Percentiles rank a stretch among this genome's conserved stretches.
These are phyloP conservation scores for Vitis cinerea DNA, from an alignment of 164 flowering plant genomes.

Conservation along the genomic window DNA sequence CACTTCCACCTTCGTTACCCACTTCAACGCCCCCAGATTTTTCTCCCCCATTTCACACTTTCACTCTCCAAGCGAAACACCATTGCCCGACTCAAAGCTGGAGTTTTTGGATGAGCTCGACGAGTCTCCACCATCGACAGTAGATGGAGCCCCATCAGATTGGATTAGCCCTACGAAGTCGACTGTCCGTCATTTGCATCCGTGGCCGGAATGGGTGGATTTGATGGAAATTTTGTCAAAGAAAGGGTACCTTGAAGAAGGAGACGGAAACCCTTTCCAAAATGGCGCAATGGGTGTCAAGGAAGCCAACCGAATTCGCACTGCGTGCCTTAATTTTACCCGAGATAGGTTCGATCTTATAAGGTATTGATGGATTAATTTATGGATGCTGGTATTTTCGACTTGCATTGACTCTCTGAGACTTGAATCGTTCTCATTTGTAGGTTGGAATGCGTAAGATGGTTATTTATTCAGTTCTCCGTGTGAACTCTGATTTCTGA, in stretches of 20 bases:
- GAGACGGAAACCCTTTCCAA: conserved; percentile 34
- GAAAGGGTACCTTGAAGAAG: conserved; percentile 46
- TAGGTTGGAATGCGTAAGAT: neutral
- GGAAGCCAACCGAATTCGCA: conserved; percentile 60
- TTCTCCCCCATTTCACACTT: conserved; percentile 20
- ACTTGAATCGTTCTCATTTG: neutral
- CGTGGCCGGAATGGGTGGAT: conserved; percentile 81
- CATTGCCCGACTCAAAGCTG: conserved; percentile 24
- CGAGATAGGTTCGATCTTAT: conserved; percentile 56
- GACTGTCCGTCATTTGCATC: conserved; percentile 42
- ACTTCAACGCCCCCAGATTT: conserved; percentile 9
- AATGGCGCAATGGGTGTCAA: conserved; percentile 36
- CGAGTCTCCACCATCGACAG: conserved; percentile 14
- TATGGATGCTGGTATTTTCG: neutral
- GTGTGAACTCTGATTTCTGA: too few species aligned
- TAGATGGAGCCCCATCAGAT: neutral
- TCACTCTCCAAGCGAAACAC: conserved; percentile 21
- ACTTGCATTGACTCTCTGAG: neutral
- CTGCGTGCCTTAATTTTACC: conserved; percentile 75
- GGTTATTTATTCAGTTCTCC: too few species aligned
- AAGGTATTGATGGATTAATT: conserved; percentile 35
- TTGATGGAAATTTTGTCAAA: conserved; percentile 55
- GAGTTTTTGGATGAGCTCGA: conserved; percentile 27
- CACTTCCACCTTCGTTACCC: conserved; percentile 8
- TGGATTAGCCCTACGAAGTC: neutral